Evolutionary conservation across 306 rosid genomes (phyloP), one percentile per base, ranked within the genome.

Genomic region (Sesbania bispinosa): DNA sequence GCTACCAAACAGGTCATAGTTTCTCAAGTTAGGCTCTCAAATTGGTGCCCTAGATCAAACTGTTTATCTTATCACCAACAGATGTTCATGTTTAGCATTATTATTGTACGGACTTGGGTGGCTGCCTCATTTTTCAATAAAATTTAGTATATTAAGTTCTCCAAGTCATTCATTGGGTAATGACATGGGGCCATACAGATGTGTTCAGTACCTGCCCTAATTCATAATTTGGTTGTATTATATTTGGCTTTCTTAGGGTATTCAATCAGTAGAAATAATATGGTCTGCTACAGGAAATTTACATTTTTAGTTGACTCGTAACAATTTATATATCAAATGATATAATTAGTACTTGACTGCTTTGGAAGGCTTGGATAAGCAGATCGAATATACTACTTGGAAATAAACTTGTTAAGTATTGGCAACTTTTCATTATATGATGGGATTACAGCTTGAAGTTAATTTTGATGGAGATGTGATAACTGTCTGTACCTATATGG

Each of bases 111-210:
- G 33, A 67, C 52, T 42, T 16, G 42, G 48, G 67, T 48, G 43
- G 16, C 45, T 26, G 21, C 45, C 77, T 33, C 81, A 62, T 11
- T 66, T 67, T 62, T 55, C 42, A 80, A 86, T 81, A 79, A 84
- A 86, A 65, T 73, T 53, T 13, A 45, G 33, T 14, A 50, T 26
- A 55, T 33, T 23, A 53, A 29, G 53, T 36, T 27, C 38, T 36
- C 20, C 57, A 18, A 33, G 27, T 50, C 62, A 30, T 52, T 58
- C 9, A 46, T 3, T 45, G 10, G 64, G 36, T 33, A 29, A 14
- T 23, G 23, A 5, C 16, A 10, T 36, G 62, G 45, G 46, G 38
- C 10, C 30, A 26, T n/a, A 59, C 9, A 67, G 3, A 43, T 36
- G 23, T 59, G 10, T 47, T 35, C 2, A 19, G 6, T 11, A 6